These are phyloP conservation scores for Adiantum capillusveneris DNA, from an alignment of 75 land plant species.

Conservation along the genomic window DNA sequence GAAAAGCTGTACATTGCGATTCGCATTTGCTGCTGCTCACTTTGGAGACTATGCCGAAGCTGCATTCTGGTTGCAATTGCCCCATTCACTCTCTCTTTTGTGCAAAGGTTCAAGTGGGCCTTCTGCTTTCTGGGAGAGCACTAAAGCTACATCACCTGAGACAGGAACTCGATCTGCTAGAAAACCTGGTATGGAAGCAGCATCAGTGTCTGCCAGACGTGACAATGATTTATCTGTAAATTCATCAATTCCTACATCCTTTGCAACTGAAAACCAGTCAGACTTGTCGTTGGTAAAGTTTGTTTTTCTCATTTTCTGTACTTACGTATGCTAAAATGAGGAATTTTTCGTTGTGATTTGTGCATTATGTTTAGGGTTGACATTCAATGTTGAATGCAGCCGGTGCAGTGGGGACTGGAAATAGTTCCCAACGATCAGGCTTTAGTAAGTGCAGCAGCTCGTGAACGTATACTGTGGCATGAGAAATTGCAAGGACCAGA, in stretches of 20 bases:
- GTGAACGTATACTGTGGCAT: conserved; percentile 88
- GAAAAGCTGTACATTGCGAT: conserved; percentile 61
- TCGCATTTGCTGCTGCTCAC: conserved; percentile 89
- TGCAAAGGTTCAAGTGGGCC: conserved; percentile 25
- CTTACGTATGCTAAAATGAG: too few species aligned
- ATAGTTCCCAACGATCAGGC: conserved; percentile 58
- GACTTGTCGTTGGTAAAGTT: too few species aligned
- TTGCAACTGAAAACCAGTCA: too few species aligned
- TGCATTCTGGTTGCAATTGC: conserved; percentile 88
- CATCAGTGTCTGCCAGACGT: too few species aligned
- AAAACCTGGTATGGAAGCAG: too few species aligned
- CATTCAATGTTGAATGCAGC: conserved; percentile 15
- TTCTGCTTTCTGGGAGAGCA: background rate
- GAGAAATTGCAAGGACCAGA: conserved; percentile 74
- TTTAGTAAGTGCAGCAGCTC: conserved; percentile 61
- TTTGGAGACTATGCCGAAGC: conserved; percentile 91
- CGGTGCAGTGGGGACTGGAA: conserved; percentile 30
- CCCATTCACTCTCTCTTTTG: conserved; percentile 56
- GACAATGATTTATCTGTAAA: too few species aligned
- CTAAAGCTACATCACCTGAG: background rate
- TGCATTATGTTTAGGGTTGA: too few species aligned
- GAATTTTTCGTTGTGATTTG: too few species aligned
- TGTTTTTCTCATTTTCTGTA: too few species aligned
- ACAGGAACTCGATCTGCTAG: too few species aligned
- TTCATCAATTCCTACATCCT: too few species aligned